phyloP scores from a whole-genome alignment of 2,329 filamentous ascomycete genomes.

The Fusarium metavorans region DNA sequence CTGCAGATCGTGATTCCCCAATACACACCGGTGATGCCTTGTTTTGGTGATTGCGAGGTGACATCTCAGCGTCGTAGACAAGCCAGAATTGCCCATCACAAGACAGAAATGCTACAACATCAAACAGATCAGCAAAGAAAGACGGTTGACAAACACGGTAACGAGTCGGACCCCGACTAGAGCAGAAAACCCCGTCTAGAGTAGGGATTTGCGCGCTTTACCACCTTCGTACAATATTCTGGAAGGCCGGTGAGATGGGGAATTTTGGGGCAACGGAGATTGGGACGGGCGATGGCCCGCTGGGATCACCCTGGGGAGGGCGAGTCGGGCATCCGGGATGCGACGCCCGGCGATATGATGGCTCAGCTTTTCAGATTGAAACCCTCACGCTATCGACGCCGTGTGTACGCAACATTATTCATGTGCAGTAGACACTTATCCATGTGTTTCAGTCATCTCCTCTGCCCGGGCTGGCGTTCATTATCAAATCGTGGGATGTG shows the following conservation, averaged over 20 bases:
- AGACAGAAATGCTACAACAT: constrained; percentile 4
- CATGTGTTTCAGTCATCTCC: constrained; percentile 1
- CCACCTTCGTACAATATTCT: constrained; percentile 32
- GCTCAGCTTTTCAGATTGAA: constrained; percentile 20
- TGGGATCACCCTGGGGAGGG: constrained; percentile 30
- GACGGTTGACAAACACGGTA: constrained; percentile 4
- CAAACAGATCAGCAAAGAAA: not conserved
- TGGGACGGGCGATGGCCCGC: constrained; percentile 36
- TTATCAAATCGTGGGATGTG: not conserved
- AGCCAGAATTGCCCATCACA: constrained; percentile 8
- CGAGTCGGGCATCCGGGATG: constrained; percentile 21
- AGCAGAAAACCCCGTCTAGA: not conserved
- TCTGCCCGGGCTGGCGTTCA: not conserved
- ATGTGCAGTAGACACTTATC: not conserved
- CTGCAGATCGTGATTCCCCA: constrained; percentile 21
- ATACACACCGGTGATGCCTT: not conserved
- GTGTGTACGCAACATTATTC: constrained; percentile 5
- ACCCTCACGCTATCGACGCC: not conserved
- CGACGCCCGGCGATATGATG: constrained; percentile 20
- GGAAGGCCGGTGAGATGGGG: constrained; percentile 34
- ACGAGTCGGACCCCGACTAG: constrained; percentile 1
- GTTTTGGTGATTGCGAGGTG: constrained; percentile 18
- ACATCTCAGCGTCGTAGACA: constrained; percentile 14
- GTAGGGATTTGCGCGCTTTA: constrained; percentile 11
- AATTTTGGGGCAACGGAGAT: constrained; percentile 33